Evolutionary conservation across 805 yeast genomes (phyloP).

Genomic region (Kodamaea sagamina): DNA sequence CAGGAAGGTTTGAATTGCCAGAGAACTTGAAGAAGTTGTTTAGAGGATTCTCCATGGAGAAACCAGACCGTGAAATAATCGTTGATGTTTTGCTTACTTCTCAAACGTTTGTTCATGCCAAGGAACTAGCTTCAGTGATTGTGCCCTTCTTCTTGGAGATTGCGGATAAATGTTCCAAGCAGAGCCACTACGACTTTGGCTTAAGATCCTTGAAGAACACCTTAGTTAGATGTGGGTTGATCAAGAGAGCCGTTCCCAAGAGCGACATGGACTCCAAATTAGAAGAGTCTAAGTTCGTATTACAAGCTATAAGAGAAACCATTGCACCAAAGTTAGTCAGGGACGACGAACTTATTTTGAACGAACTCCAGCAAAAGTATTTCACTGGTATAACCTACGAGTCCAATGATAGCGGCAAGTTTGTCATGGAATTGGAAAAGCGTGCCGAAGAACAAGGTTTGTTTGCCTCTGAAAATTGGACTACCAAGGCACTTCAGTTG

Average conservation of each 20-base stretch:
- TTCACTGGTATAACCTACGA: constrained; percentile 29
- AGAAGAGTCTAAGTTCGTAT: constrained; percentile 37
- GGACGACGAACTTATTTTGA: constrained; percentile 50
- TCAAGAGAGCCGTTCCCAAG: constrained; percentile 29
- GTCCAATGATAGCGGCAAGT: constrained; percentile 22
- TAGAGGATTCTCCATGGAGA: constrained; percentile 69
- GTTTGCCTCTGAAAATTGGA: constrained; percentile 43
- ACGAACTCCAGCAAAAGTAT: constrained; percentile 17
- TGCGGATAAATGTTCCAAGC: constrained; percentile 45
- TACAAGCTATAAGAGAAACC: constrained; percentile 58
- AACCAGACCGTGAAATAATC: constrained; percentile 69
- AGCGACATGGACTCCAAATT: constrained; percentile 1
- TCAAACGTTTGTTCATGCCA: constrained; percentile 63
- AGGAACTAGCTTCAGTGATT: constrained; percentile 44
- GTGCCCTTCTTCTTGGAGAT: constrained; percentile 58
- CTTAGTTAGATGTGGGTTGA: constrained; percentile 56
- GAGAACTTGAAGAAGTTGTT: constrained; percentile 82
- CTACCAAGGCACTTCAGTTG: constrained; percentile 60
- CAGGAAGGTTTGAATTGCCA: constrained; percentile 80
- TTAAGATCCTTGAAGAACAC: constrained; percentile 75
- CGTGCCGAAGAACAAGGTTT: constrained; percentile 36
- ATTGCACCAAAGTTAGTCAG: constrained; percentile 66
- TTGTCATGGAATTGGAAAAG: constrained; percentile 27
- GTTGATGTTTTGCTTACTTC: constrained; percentile 71
- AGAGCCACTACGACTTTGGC: constrained; percentile 88